Base-by-base conservation (phyloP, 208 protist species). In the Dictyostelium gargantuum region DNA sequence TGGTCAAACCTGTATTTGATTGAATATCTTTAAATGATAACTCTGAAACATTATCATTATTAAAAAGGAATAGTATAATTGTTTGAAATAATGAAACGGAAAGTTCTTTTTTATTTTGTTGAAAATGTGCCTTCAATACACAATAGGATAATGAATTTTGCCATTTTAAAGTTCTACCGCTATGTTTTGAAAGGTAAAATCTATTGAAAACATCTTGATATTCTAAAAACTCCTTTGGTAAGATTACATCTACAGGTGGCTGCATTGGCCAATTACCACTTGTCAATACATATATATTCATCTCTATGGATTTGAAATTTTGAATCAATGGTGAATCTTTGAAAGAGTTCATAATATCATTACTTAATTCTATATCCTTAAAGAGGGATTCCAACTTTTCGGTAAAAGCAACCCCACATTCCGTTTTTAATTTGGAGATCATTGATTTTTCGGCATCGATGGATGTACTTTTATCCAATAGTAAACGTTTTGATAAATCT, bases 381-480 rank as follows among this genome's bases (percentile, higher is more conserved):
- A 98, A 98, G 98, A 99, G 99, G 40, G 98, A 98, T 94, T 99
- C 98, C 38, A 99, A 97, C 93, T 99, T 99, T 26, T 94, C 96
- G 2, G 98, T 98, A 80, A 99, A 99, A 13, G 85, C 93, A 11
- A 95, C 93, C 40, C 99, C 99, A 93, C 98, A 99, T 82, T 98
- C 97, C 26, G 94, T 95, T 84, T 99, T 98, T 58, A 99, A 94
- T 52, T 98, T 97, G 32, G 92, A 94, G 68, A 99, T 97, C 92
- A 99, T 98, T 54, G 81, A 86, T 86, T 97, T 97, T 94, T 99
- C 99, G 19, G 96, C 94, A 10, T 98, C 96, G 26, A 98, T 91
- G 26, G 94, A 96, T 6, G 97, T 93, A 10, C 74, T 93, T 84
- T 97, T 98, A 58, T 94, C 95, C 29, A 98, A 93, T 68, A 99